Percentiles rank a stretch among this genome's conserved stretches.
Conservation (phyloP, 2,329 filamentous ascomycete species). For the Xylaria sp. region DNA sequence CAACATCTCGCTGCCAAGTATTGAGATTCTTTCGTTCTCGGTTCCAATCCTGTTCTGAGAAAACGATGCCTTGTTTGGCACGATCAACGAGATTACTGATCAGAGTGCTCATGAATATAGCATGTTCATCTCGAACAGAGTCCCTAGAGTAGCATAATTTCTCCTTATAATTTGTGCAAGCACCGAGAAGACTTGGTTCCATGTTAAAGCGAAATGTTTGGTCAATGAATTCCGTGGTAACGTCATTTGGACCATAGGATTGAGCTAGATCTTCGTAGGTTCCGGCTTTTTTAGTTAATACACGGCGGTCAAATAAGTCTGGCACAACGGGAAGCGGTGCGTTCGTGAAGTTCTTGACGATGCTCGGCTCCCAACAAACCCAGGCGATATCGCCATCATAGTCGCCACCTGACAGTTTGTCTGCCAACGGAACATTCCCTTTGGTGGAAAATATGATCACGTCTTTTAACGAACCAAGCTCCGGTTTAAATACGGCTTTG, state of each 20-base stretch:
- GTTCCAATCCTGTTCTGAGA: slow-evolving; percentile 56
- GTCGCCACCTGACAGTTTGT: slow-evolving; percentile 79
- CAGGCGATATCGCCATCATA: slow-evolving; percentile 84
- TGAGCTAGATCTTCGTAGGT: slow-evolving; percentile 58
- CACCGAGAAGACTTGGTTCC: slow-evolving; percentile 67
- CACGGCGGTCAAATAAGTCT: slow-evolving; percentile 59
- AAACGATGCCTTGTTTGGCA: slow-evolving; percentile 63
- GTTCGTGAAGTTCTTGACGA: slow-evolving; percentile 75
- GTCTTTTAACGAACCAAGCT: slow-evolving; percentile 76
- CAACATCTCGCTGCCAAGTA: slow-evolving; percentile 22
- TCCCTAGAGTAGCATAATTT: slow-evolving; percentile 68
- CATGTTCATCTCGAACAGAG: slow-evolving; percentile 56
- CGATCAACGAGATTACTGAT: slow-evolving; percentile 67
- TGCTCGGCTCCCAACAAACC: slow-evolving; percentile 75
- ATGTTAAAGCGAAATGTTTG: slow-evolving; percentile 68
- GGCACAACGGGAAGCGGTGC: slow-evolving; percentile 58
- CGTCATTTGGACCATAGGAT: slow-evolving; percentile 33
- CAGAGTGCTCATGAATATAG: slow-evolving; percentile 61
- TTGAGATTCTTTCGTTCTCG: slow-evolving; percentile 49
- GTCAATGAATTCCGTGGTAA: slow-evolving; percentile 59
- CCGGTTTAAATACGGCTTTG: slow-evolving; percentile 64
- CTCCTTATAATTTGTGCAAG: slow-evolving; percentile 72
- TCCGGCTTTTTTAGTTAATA: slow-evolving; percentile 60
- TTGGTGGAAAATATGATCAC: slow-evolving; percentile 79
- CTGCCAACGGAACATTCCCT: slow-evolving; percentile 71